Percentiles rank a stretch among this genome's conserved stretches.
phyloP scores from a whole-genome alignment of 345 rosid genomes.

The Iberis pinnata region DNA sequence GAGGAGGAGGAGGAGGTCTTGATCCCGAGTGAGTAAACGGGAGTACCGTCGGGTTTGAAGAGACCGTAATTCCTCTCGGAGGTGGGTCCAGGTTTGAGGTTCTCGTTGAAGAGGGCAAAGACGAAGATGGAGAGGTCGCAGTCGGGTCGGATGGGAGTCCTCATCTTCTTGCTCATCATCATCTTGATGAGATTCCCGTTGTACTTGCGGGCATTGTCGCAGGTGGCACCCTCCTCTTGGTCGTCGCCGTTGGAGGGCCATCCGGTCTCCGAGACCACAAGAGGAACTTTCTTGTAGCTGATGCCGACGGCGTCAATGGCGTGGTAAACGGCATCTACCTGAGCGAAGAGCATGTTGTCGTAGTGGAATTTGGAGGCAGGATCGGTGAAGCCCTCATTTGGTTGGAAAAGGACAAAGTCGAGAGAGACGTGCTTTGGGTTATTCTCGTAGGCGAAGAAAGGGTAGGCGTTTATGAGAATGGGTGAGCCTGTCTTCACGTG shows the following conservation, averaged over 20 bases:
- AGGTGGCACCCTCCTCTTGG: constrained; percentile 75
- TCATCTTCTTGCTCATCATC: constrained; percentile 51
- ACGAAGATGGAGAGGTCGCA: constrained; percentile 67
- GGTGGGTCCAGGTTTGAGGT: constrained; percentile 90
- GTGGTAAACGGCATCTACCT: constrained; percentile 74
- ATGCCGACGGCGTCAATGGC: constrained; percentile 79
- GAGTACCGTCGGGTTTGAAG: constrained; percentile 82
- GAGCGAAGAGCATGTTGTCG: constrained; percentile 94
- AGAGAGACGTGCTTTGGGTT: constrained; percentile 46
- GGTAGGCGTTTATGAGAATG: constrained; percentile 85
- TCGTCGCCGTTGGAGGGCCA: constrained; percentile 93
- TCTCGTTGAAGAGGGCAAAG: constrained; percentile 93
- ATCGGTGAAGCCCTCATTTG: constrained; percentile 60
- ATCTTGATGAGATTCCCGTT: constrained; percentile 74
- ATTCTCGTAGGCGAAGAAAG: constrained; percentile 72
- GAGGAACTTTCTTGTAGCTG: constrained; percentile 47
- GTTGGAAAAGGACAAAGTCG: constrained; percentile 73
- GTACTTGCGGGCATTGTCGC: constrained; percentile 79
- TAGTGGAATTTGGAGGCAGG: constrained; percentile 55
- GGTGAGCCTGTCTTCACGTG: too few relatives aligned
- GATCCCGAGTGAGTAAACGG: constrained; percentile 59
- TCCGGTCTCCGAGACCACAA: constrained; percentile 90
- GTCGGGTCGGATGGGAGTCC: constrained; percentile 79
- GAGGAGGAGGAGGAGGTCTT: constrained; percentile 17
- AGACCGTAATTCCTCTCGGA: constrained; percentile 97